phyloP scores from a whole-genome alignment of 306 rosid species.

The Medicago ruthenica region DNA sequence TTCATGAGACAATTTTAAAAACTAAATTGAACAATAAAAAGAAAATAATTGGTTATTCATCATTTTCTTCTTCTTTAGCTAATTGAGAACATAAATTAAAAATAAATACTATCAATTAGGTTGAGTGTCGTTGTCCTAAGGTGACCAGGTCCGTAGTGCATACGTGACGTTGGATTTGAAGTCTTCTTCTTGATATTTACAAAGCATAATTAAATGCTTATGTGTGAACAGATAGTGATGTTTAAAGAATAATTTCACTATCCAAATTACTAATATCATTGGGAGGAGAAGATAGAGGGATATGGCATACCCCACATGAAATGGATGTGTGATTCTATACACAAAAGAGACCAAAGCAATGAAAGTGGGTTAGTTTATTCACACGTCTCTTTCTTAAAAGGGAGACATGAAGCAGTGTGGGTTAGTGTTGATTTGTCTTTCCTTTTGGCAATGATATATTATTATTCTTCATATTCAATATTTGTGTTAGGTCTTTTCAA shows the following conservation, averaged over 20 bases:
- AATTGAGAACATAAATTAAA: constrained; percentile 8
- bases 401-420: constrained; percentile 49
- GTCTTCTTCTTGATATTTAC: constrained; percentile 23
- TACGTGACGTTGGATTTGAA: constrained; percentile 60
- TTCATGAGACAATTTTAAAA: too few species aligned
- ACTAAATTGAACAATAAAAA: too few species aligned
- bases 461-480: too few species aligned
- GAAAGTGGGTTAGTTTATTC: constrained; percentile 51
- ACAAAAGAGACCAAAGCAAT: constrained; percentile 54
- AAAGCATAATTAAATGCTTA: constrained; percentile 11
- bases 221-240: constrained; percentile 38
- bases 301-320: constrained; percentile 62
- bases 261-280: constrained; percentile 15
- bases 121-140: constrained; percentile 55
- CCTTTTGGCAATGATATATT: constrained; percentile 41
- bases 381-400: constrained; percentile 52
- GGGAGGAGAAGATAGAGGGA: constrained; percentile 16
- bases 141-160: constrained; percentile 54
- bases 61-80: constrained; percentile 27
- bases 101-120: constrained; percentile 38
- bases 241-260: constrained; percentile 38
- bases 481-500: constrained; percentile 44
- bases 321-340: constrained; percentile 70
- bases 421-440: constrained; percentile 54
- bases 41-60: too few species aligned